Evolutionary conservation across 164 flowering plant species (phyloP).

Genomic region (Paratinospora sagittata): DNA sequence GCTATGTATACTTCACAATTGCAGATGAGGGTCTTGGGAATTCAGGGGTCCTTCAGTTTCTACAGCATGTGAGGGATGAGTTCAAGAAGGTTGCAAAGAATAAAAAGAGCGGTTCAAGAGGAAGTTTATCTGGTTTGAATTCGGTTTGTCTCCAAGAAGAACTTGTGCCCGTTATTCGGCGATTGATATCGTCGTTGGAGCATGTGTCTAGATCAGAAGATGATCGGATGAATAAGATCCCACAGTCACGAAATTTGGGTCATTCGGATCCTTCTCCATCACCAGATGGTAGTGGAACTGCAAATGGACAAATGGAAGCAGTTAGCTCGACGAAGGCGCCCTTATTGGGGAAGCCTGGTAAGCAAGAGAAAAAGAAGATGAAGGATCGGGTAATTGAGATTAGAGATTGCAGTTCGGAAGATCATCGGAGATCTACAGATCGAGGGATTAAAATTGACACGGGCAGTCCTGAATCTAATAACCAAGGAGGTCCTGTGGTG

Average conservation of each 20-base stretch:
- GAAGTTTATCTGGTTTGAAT: slow-evolving; percentile 23
- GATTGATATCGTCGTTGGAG: slow-evolving; percentile 57
- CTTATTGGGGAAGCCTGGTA: slow-evolving; percentile 11
- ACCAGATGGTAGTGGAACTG: not conserved
- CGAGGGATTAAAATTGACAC: slow-evolving; percentile 41
- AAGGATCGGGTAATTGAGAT: slow-evolving; percentile 16
- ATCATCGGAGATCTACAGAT: slow-evolving; percentile 49
- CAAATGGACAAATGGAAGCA: not conserved
- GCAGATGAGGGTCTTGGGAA: slow-evolving; percentile 50
- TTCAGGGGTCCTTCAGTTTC: slow-evolving; percentile 37
- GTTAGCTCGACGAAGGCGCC: slow-evolving; percentile 1
- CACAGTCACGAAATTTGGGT: not conserved
- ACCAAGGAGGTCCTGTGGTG: not conserved
- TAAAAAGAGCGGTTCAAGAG: slow-evolving; percentile 8
- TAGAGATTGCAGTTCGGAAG: slow-evolving; percentile 48
- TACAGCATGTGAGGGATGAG: slow-evolving; percentile 59
- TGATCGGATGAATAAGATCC: not conserved
- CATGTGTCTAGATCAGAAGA: slow-evolving; percentile 26
- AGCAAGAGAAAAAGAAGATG: slow-evolving; percentile 11
- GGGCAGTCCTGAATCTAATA: slow-evolving; percentile 20
- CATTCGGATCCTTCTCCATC: slow-evolving; percentile 2
- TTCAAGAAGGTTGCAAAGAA: slow-evolving; percentile 48
- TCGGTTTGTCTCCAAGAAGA: slow-evolving; percentile 44
- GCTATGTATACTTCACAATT: slow-evolving; percentile 55
- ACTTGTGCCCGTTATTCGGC: slow-evolving; percentile 47